These are phyloP conservation scores for Cyberlindnera nakhonratchasimensis DNA, from an alignment of 805 yeast species.

Conservation along the genomic window DNA sequence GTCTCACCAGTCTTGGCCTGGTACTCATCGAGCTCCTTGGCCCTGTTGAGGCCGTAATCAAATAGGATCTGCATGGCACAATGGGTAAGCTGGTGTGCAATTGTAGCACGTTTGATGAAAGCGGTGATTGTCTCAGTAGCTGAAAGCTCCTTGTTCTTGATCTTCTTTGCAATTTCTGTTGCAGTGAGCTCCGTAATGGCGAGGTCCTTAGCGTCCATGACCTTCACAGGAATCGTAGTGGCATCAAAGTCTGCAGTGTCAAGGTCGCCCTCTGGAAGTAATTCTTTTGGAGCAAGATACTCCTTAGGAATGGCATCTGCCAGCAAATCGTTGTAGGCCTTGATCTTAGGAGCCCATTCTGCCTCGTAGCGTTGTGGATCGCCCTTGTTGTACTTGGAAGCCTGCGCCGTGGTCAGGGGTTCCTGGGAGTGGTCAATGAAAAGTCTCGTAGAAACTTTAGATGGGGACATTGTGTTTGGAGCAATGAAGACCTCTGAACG, in stretches of 20 bases:
- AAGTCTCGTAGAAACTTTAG: conserved; percentile 7
- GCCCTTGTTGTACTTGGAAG: conserved; percentile 12
- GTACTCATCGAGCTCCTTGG: conserved; percentile 54
- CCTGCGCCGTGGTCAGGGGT: conserved; percentile 14
- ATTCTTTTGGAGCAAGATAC: conserved; percentile 19
- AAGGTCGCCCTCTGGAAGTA: conserved; percentile 22
- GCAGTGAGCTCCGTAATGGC: conserved; percentile 25
- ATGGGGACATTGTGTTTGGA: conserved; percentile 8
- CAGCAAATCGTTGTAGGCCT: conserved; percentile 22
- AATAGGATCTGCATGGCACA: conserved; percentile 60
- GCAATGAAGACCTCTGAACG: no score
- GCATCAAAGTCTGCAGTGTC: conserved; percentile 24
- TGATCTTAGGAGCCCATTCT: conserved; percentile 27
- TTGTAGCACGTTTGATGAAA: conserved; percentile 46
- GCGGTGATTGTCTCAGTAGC: conserved; percentile 23
- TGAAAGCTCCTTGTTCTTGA: conserved; percentile 18
- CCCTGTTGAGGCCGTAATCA: conserved; percentile 57
- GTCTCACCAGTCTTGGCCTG: conserved; percentile 45
- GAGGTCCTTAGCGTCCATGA: conserved; percentile 19
- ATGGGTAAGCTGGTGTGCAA: conserved; percentile 61
- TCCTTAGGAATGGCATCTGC: conserved; percentile 24
- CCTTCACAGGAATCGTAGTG: conserved; percentile 21
- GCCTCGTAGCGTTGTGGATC: conserved; percentile 19
- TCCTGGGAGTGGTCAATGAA: conserved; percentile 19
- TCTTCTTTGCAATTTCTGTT: conserved; percentile 18